Conservation (phyloP, 768 basidiomycete species). For the Pleurotus platypus region DNA sequence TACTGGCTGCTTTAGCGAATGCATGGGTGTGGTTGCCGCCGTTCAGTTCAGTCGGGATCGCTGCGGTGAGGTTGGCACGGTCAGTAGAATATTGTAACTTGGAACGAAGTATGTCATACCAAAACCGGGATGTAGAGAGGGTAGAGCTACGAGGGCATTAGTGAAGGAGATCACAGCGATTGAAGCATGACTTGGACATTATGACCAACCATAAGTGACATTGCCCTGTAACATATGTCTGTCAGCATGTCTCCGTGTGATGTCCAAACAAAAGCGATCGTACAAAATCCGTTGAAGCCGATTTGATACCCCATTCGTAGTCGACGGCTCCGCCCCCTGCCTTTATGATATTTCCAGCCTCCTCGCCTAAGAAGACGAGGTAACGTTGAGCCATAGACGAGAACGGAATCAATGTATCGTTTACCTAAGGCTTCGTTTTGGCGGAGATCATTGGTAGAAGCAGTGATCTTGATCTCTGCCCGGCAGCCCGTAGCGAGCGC, state of each 20-base stretch:
- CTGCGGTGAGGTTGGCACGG: conserved; percentile 28
- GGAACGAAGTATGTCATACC: conserved; percentile 30
- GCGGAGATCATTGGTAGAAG: conserved; percentile 49
- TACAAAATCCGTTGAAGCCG: conserved; percentile 83
- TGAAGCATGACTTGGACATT: not conserved
- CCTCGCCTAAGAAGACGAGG: conserved; percentile 43
- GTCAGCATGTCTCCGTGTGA: not conserved
- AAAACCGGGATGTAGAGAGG: conserved; percentile 73
- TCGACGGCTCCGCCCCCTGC: conserved; percentile 63
- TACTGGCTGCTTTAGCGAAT: conserved; percentile 64
- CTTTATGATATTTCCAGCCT: conserved; percentile 58
- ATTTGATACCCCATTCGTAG: conserved; percentile 62
- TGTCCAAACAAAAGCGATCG: conserved; percentile 21
- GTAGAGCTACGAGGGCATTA: conserved; percentile 37
- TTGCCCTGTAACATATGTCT: conserved; percentile 48
- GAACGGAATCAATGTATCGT: not conserved
- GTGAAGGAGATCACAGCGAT: not conserved
- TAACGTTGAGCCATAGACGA: not conserved
- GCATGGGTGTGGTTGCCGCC: conserved; percentile 78
- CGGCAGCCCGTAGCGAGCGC: conserved; percentile 65
- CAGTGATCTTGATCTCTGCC: conserved; percentile 32
- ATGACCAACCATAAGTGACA: conserved; percentile 60
- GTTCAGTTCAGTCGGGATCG: conserved; percentile 67
- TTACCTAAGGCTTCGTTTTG: conserved; percentile 66
- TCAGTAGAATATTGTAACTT: not conserved